A percentile compares a stretch with the other conserved stretches of the same genome.
Evolutionary conservation across 2,329 filamentous ascomycete genomes (phyloP).

Genomic region (Colletotrichum viniferum): DNA sequence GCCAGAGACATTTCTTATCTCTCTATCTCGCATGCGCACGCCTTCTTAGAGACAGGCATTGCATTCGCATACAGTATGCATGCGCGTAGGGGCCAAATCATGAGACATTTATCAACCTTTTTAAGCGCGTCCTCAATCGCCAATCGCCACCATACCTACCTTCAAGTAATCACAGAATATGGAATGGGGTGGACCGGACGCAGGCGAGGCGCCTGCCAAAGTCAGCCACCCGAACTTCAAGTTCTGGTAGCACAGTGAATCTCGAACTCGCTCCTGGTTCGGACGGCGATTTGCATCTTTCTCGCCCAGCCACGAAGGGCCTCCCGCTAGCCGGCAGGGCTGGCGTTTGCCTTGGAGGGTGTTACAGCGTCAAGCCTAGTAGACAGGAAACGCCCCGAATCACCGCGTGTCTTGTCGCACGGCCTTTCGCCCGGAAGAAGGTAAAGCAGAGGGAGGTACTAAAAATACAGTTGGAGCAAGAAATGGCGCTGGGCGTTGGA

Average conservation of each 20-base stretch:
- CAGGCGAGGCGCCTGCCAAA: conserved; percentile 1
- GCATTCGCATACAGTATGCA: neutral
- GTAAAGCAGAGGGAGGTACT: neutral
- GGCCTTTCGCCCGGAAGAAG: neutral
- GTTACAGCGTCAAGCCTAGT: neutral
- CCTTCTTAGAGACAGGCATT: conserved; percentile 3
- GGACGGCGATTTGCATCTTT: neutral
- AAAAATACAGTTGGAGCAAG: neutral
- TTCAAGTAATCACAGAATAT: neutral
- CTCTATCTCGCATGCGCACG: conserved; percentile 7
- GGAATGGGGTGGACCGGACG: neutral
- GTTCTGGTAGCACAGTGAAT: neutral
- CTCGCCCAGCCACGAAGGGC: neutral
- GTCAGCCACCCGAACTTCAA: neutral
- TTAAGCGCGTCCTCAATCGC: neutral
- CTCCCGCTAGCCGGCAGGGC: neutral
- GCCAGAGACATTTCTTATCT: neutral
- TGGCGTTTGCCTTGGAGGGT: neutral
- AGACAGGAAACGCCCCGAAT: neutral
- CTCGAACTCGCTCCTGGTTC: neutral
- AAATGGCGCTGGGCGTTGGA: neutral
- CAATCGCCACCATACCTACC: neutral
- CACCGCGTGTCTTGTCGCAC: conserved; percentile 3
- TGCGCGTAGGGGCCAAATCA: neutral
- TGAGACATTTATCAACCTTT: neutral